These are phyloP conservation scores for Pleomassaria siparia DNA, from an alignment of 2,329 filamentous ascomycete genomes.

Conservation along the genomic window DNA sequence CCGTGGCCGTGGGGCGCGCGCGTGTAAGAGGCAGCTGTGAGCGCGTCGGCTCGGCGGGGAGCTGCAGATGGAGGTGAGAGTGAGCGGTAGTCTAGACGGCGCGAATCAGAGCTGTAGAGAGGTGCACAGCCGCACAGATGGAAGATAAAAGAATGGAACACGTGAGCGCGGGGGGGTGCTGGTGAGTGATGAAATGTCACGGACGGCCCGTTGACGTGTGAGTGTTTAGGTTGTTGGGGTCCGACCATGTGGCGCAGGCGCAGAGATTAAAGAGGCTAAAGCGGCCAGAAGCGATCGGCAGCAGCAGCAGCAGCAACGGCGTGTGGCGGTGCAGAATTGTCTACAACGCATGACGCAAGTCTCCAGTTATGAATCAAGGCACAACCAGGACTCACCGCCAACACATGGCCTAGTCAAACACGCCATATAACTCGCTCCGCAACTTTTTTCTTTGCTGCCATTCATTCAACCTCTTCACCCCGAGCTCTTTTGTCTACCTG, in stretches of 20 bases:
- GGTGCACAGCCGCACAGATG: conserved; percentile 34
- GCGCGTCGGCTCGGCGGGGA: conserved; percentile 12
- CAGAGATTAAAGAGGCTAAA: not conserved
- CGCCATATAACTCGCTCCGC: conserved; percentile 16
- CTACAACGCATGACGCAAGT: conserved; percentile 21
- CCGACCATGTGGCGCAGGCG: no score
- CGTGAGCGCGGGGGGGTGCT: conserved; percentile 7
- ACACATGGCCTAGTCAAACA: conserved; percentile 17
- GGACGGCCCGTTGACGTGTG: conserved; percentile 4
- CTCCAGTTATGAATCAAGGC: conserved; percentile 28
- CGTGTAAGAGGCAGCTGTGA: conserved; percentile 12
- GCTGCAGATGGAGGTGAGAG: conserved; percentile 6
- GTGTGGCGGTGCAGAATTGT: conserved; percentile 2
- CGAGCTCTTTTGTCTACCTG: conserved; percentile 11
- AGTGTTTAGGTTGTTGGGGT: conserved; percentile 1
- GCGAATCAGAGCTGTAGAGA: not conserved
- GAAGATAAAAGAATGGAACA: conserved; percentile 19
- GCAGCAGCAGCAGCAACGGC: no score
- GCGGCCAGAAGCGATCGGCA: conserved; percentile 1
- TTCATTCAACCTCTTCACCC: conserved; percentile 16
- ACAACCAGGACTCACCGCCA: conserved; percentile 21
- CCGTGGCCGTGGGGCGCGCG: conserved; percentile 41
- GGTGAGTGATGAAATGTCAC: not conserved
- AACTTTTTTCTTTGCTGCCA: conserved; percentile 9
- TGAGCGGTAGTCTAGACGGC: conserved; percentile 16